Base-by-base conservation (phyloP, 257 asterid species). In the Scutellaria minor region DNA sequence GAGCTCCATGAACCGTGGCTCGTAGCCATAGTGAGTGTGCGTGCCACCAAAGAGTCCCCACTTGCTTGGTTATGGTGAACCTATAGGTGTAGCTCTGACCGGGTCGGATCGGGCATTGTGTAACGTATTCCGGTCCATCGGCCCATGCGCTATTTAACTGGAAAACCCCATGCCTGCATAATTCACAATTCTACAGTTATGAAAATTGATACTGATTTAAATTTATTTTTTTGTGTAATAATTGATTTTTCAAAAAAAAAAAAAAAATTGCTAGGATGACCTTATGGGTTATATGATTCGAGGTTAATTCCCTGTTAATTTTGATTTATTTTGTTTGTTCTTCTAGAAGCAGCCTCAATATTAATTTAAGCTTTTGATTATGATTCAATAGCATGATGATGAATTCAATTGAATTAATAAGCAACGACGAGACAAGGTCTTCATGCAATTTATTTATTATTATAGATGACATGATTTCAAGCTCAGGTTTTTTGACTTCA, bases 21-120 rank as follows among this genome's bases (percentile, higher is more conserved):
- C 97, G 86, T 35, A 90, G 90, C 84, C 80, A 78, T 5, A 82
- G 79, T 6, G 70, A 79, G 54, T 90, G 97, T 8, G 93, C 93
- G 31, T 90, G 97, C 97, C 97, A 90, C 97, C 97, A 90, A 4
- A 90, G 95, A 2, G 97, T 90, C 7, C 97, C 97, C 27, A 85
- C 97, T 60, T 90, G 96, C 0, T 80, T 9, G 2, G 89, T 83
- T 31, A 88, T 8, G 22, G 52, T 88, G 69, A 88, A 90, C 61
- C 75, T 77, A 73, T 90, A 88, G 3, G 91, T 86, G 73, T 88
- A 90, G 10, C 84, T 82, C 2, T 75, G 72, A 1, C 96, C 91
- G 2, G 96, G 91, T 12, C 58, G 81, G 58, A 90, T 85, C 2
- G 96, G 93, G 59, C 97, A 90, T 27, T 90, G 96, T 14, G 96